Evolutionary conservation across 2,329 filamentous ascomycete species (phyloP), one percentile per base, ranked within the genome.

Genomic region (Pezizomycotina sp.): DNA sequence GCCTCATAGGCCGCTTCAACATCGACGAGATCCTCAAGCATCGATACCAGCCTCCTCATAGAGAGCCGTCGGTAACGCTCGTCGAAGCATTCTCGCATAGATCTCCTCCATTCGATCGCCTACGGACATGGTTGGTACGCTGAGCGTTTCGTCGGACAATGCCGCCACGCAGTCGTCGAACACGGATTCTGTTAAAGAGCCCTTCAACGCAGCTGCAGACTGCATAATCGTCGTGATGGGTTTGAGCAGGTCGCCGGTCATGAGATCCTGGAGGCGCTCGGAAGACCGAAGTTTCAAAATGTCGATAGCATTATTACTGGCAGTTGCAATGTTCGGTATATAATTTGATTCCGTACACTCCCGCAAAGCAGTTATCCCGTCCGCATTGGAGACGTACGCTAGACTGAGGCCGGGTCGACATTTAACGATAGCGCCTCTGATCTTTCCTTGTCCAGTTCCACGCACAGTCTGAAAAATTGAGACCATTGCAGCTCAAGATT

Each of bases 401-500:
- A 84, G 68, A 31, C 76, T 74, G 68, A 65, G 30, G 69, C 65
- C 1, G 66, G 56, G 51, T 95, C 89, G 36, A 80, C 73, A 1
- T 74, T 70, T 27, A 95, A 62, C 1, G 79, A 74, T 27, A 95
- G 59, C 0, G 80, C 76, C 52, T 93, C 84, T 12, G 78, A 77
- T 51, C 84, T 69, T 51, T 81, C 76, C 51, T 78, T 83, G 54
- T 95, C 83, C 25, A 98, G 62, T 54, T 92, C 84, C 8, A 79
- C 66, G 12, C 92, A 66, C 12, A 95, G 66, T 20, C 83, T 74
- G 60, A 83, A 92, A 57, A 92, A 92, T 32, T 79, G 71, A 45
- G 78, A 73, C 89, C 89, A 98, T 55, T 92, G 83, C 7, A 69
- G 66, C 52, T 89, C 77, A 34, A 77, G 74, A 20, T 80, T 74